phyloP scores from a whole-genome alignment of 495 filamentous ascomycete species.

The Aspergillus hancockii region DNA sequence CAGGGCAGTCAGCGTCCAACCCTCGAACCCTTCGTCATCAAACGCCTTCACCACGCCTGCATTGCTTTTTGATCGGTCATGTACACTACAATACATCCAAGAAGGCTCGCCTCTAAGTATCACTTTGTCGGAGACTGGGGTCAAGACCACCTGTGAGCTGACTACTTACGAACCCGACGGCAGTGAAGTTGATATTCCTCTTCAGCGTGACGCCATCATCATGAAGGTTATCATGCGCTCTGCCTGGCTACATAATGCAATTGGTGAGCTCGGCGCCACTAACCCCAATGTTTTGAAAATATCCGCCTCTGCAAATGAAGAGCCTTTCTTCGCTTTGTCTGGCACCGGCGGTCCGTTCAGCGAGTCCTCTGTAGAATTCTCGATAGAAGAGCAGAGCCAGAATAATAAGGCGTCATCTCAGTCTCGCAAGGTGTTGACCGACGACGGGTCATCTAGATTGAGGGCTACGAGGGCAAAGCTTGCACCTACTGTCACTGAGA shows the following conservation, averaged over 20 bases:
- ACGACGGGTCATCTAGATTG: conserved; percentile 40
- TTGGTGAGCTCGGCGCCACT: conserved; percentile 77
- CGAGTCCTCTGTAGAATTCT: conserved; percentile 81
- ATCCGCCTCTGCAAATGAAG: conserved; percentile 55
- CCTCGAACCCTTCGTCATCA: conserved; percentile 41
- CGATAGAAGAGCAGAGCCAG: conserved; percentile 58
- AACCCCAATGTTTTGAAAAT: conserved; percentile 64
- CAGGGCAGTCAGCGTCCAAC: conserved; percentile 49
- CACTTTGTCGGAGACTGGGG: conserved; percentile 78
- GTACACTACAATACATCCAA: conserved; percentile 72
- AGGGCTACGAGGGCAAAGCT: conserved; percentile 48
- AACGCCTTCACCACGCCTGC: conserved; percentile 75
- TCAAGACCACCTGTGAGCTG: conserved; percentile 88
- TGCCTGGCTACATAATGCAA: conserved; percentile 78
- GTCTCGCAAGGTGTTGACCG: conserved; percentile 31
- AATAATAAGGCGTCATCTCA: conserved; percentile 17
- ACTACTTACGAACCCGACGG: conserved; percentile 79
- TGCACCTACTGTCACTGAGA: conserved; percentile 49
- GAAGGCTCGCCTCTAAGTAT: conserved; percentile 76
- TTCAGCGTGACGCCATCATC: conserved; percentile 72
- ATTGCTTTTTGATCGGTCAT: conserved; percentile 77
- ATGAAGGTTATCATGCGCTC: conserved; percentile 96
- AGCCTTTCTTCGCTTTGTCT: conserved; percentile 74
- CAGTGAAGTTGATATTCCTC: conserved; percentile 72
- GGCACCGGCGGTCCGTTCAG: conserved; percentile 72